Base-by-base conservation (phyloP, 2,329 filamentous ascomycete species). In the Pseudocercospora vitis region DNA sequence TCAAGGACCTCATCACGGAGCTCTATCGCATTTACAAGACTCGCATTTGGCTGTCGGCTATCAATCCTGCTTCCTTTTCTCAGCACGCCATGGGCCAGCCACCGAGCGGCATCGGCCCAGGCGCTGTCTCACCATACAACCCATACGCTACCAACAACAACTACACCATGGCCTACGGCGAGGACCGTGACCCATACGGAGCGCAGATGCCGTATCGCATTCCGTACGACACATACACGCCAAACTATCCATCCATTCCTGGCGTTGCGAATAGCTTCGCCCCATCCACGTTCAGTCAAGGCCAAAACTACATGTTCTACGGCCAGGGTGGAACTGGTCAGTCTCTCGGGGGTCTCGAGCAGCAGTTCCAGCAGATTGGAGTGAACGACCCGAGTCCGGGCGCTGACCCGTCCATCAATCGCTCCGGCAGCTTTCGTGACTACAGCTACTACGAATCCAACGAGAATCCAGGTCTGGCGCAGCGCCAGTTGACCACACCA, bases 1-100 rank as follows among this genome's bases (percentile, higher is more conserved):
- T 99, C 80, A 99, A 99, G 71, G 89, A 90, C 2, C 83, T 99
- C 12, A 94, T 99, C 49, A 96, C 91, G 0, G 94, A 99, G 69
- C 80, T 99, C 9, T 99, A 97, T 81, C 97, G 97, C 74, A 92
- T 97, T 58, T 99, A 97, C 80, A 99, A 99, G 78, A 96, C 92
- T 18, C 85, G 95, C 64, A 99, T 99, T 66, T 99, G 94, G 94
- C 96, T 99, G 89, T 97, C 92, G 3, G 94, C 94, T 3, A 95
- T 99, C 72, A 99, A 99, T 70, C 94, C 94, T 6, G 94, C 92
- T 4, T 96, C 92, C 0, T 96, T 97, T 71, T 68, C 68, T 3
- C 66, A 69, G 16, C 64, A 67, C 23, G 67, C 69, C 4, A 64
- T 67, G 48, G 62, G 62, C 8, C 65, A 70, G 57, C 66, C 69